Base-by-base conservation (phyloP, 352 stramenopile genomes). In the Phytophthora niederhauseri region DNA sequence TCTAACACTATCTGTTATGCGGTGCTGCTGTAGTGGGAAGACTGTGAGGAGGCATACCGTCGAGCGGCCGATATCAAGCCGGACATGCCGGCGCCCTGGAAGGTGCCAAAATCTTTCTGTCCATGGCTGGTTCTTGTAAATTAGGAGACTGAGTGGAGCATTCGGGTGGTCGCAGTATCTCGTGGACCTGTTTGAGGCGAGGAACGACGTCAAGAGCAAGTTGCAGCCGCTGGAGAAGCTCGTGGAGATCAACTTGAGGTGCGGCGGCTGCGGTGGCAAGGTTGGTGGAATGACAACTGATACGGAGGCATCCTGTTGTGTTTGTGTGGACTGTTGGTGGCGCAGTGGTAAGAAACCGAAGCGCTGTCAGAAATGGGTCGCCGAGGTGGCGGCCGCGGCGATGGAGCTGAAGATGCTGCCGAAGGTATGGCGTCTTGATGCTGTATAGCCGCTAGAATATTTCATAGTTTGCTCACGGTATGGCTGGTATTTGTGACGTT, bases 311-410 rank as follows among this genome's bases (percentile, higher is more conserved):
- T 15, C 11, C 34, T 41, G 34, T 4, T 41, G 34, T 41, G 28
- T 9, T 8, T 26, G 31, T 26, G 31, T 41, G 34, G 34, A 15
- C 34, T 41, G 19, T 30, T 22, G 53, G 20, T 63, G 17, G 34
- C 55, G 28, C 57, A 96, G 87, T 57, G 81, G 71, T 6, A 84
- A 90, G 49, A 96, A 95, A 60, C 62, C 84, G 58, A 92, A 93
- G 54, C 67, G 85, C 34, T 90, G 81, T 43, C 89, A 96, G 62
- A 96, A 96, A 55, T 91, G 88, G 84, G 76, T 91, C 15, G 66
- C 72, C 2, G 89, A 96, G 51, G 66, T 94, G 5, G 87, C 89
- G 1, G 48, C 64, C 2, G 86, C 84, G 4, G 80, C 89, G 0
- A 64, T 82, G 26, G 69, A 77, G 45, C 60, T 92, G 46, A 91